Evolutionary conservation across 306 rosid species (phyloP).

Genomic region (Vicia villosa): DNA sequence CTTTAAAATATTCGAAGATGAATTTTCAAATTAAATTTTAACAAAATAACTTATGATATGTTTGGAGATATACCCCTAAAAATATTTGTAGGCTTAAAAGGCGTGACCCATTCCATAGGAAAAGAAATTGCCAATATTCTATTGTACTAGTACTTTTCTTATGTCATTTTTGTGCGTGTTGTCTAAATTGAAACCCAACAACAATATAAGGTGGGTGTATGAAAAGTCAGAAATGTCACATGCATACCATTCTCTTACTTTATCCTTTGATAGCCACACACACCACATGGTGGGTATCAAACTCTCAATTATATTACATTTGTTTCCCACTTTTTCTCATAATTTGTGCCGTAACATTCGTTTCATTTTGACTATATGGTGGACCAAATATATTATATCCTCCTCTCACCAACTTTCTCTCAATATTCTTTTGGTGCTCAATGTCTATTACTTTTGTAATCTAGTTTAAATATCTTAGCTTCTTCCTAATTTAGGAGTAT

Average conservation of each 20-base stretch:
- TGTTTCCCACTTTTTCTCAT: conserved; percentile 10
- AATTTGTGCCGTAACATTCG: conserved; percentile 61
- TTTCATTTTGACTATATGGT: conserved; percentile 29
- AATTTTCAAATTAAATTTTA: too few species aligned
- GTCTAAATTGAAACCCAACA: conserved; percentile 28
- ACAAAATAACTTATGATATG: too few species aligned
- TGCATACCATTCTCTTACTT: conserved; percentile 19
- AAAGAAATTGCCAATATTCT: too few species aligned
- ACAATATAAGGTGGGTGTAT: conserved; percentile 28
- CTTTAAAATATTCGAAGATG: too few species aligned
- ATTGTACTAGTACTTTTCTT: neutral
- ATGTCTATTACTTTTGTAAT: neutral
- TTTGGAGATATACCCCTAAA: too few species aligned
- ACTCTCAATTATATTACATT: conserved; percentile 29
- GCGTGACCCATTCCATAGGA: too few species aligned
- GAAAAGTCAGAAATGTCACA: conserved; percentile 29
- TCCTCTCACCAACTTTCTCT: neutral
- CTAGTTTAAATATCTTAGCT: neutral
- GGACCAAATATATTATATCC: conserved; percentile 14
- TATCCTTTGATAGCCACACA: neutral
- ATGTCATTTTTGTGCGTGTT: neutral
- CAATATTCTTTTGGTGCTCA: neutral
- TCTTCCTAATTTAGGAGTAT: too few species aligned
- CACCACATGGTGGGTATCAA: conserved; percentile 41
- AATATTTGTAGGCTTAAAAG: too few species aligned